These are phyloP conservation scores for Orbilia javanica DNA, from an alignment of 2,329 filamentous ascomycete species.

Conservation along the genomic window DNA sequence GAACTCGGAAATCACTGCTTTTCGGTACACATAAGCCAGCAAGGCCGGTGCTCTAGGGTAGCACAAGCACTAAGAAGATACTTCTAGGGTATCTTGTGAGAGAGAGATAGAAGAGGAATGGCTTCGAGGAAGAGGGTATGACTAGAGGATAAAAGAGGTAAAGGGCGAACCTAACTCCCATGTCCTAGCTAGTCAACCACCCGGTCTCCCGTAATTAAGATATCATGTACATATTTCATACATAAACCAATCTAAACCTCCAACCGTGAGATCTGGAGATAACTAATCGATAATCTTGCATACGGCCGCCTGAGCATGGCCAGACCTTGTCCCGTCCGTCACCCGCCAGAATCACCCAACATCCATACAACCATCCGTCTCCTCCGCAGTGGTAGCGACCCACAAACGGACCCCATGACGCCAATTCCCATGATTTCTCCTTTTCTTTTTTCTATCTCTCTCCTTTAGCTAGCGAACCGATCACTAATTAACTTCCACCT, in stretches of 20 bases:
- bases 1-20: constrained; percentile 26
- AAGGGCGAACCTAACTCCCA: not conserved
- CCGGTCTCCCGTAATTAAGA: not conserved
- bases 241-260: not conserved
- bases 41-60: not conserved
- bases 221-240: not conserved
- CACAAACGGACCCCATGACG: constrained; percentile 4
- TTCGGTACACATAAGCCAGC: constrained; percentile 17
- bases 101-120: not conserved
- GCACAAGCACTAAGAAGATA: not conserved
- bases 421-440: not conserved
- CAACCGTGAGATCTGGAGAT: not conserved
- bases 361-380: constrained; percentile 14
- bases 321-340: constrained; percentile 34
- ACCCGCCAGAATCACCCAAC: constrained; percentile 12
- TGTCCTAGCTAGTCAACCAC: not conserved
- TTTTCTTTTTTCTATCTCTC: not conserved
- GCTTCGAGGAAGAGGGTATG: not conserved
- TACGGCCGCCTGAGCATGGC: constrained; percentile 4
- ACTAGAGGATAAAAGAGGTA: not conserved
- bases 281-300: constrained; percentile 34
- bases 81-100: not conserved
- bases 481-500: not conserved
- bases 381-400: too few relatives aligned
- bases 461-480: not conserved